These are phyloP conservation scores for Fraxinus xanthoxyloides DNA, from an alignment of 305 asterid genomes.

Conservation along the genomic window DNA sequence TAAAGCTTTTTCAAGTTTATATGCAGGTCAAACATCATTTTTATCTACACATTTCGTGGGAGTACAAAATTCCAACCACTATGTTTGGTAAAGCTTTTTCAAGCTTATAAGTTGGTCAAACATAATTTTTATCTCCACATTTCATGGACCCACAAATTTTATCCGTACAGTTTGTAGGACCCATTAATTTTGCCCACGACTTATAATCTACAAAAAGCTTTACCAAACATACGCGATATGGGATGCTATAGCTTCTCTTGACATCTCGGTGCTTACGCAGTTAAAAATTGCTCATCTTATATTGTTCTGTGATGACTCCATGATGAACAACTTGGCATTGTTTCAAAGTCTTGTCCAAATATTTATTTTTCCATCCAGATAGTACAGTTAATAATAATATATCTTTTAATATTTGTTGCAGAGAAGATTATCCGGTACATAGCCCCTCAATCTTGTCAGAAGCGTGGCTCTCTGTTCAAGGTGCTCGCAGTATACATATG, in stretches of 20 bases:
- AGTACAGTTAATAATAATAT: background rate
- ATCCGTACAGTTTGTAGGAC: background rate
- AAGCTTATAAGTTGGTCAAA: background rate
- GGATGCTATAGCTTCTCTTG: background rate
- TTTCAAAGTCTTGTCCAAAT: background rate
- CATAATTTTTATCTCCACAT: background rate
- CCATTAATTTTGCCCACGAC: too few relatives aligned
- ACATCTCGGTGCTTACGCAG: background rate
- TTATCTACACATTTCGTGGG: too few relatives aligned
- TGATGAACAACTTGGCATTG: background rate
- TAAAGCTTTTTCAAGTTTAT: background rate
- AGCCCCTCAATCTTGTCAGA: constrained; percentile 86
- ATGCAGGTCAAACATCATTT: background rate
- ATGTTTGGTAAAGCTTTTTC: background rate
- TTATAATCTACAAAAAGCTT: background rate
- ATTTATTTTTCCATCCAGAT: background rate
- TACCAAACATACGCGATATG: background rate
- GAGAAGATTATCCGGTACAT: constrained; percentile 59
- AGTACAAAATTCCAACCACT: background rate
- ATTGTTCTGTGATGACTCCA: background rate
- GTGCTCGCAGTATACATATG: constrained; percentile 53
- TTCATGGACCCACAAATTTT: background rate
- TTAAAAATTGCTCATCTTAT: background rate
- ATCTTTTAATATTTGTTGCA: constrained; percentile 26
- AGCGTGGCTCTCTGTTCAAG: constrained; percentile 82